These are phyloP conservation scores for Infundibulicybe gibba DNA, from an alignment of 768 basidiomycete genomes.

Conservation along the genomic window DNA sequence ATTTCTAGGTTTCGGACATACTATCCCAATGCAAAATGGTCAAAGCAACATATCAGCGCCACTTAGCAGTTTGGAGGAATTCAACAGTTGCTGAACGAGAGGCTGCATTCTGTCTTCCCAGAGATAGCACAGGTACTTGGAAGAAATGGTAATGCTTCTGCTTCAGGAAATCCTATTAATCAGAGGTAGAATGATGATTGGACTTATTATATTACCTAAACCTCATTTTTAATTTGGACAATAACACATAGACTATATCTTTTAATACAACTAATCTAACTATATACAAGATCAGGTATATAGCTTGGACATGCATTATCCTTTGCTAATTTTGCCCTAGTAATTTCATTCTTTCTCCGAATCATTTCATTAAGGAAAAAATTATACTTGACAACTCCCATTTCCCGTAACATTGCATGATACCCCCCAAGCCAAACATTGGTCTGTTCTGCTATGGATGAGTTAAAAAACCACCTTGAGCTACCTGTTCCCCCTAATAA, in stretches of 20 bases:
- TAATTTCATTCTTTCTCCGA: conserved; percentile 13
- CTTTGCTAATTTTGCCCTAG: conserved; percentile 6
- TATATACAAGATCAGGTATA: not conserved
- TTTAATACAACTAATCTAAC: not conserved
- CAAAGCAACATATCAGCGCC: not conserved
- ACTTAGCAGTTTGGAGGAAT: not conserved
- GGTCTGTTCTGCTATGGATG: conserved; percentile 25
- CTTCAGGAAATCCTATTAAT: not conserved
- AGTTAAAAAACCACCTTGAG: conserved; percentile 27
- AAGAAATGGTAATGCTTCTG: not conserved
- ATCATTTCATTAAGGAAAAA: conserved; percentile 37
- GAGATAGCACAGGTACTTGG: not conserved
- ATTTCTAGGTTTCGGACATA: not conserved
- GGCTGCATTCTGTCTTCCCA: not conserved
- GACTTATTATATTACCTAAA: not conserved
- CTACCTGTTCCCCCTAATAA: conserved; percentile 11
- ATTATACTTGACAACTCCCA: conserved; percentile 20
- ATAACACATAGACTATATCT: not conserved
- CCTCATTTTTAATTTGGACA: not conserved
- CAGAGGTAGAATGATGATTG: not conserved
- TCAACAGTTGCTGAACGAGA: not conserved
- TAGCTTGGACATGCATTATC: not conserved
- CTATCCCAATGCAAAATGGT: not conserved
- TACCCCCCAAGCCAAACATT: conserved; percentile 32
- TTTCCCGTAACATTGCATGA: conserved; percentile 24